Conservation (phyloP, 306 rosid genomes). For the Lathyrus tuberosus region DNA sequence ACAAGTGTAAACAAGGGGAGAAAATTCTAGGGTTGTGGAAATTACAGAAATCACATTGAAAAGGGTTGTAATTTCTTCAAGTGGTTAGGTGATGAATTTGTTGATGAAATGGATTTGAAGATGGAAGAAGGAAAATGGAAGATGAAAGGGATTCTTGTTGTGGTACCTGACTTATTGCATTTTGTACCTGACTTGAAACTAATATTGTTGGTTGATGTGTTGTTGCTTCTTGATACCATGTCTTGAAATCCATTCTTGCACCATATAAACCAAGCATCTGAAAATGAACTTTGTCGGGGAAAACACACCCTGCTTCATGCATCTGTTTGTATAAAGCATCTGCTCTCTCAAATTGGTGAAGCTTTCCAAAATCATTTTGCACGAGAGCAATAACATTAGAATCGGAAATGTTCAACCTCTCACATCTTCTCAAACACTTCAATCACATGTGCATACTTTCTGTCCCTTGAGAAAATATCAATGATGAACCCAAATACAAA, state of each 20-base stretch:
- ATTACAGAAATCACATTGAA: too few relatives aligned
- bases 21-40: too few relatives aligned
- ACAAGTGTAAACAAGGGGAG: too few relatives aligned
- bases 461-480: constrained; percentile 73
- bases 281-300: constrained; percentile 84
- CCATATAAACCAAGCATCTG: constrained; percentile 85
- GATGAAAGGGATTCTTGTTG: too few relatives aligned
- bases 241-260: constrained; percentile 64
- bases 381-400: constrained; percentile 83
- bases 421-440: constrained; percentile 95
- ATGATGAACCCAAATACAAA: constrained; percentile 78
- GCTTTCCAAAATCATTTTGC: constrained; percentile 84
- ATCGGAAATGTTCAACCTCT: constrained; percentile 70
- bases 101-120: too few relatives aligned
- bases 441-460: constrained; percentile 60
- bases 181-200: too few relatives aligned
- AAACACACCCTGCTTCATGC: constrained; percentile 83
- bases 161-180: too few relatives aligned
- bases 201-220: too few relatives aligned
- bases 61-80: too few relatives aligned
- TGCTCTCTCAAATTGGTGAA: constrained; percentile 77
- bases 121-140: too few relatives aligned
- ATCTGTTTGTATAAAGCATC: constrained; percentile 71
- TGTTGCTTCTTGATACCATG: too few relatives aligned
- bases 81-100: too few relatives aligned